Evolutionary conservation across 2,329 filamentous ascomycete species (phyloP), one percentile per base, ranked within the genome.

Genomic region (Microcyclospora pomicola): DNA sequence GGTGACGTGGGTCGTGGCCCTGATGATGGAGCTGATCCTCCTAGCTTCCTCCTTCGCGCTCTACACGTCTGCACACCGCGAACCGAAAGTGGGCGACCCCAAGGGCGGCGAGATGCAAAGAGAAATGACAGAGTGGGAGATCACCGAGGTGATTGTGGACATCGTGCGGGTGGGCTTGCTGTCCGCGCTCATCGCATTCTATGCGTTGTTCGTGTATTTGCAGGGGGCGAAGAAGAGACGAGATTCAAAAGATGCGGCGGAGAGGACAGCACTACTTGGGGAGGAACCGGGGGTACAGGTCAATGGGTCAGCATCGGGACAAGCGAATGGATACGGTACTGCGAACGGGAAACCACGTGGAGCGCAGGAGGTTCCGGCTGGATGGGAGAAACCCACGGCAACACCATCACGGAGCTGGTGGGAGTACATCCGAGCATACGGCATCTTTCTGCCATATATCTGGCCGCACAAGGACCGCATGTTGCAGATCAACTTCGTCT

Each of bases 391-490:
- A 49, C 87, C 87, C 2, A 80, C 81, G 29, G 88, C 84, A 46
- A 73, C 85, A 7, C 87, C 85, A 2, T 82, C 82, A 49, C 85
- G 82, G 49, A 91, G 79, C 37, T 98, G 91, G 91, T 93, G 82
- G 77, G 87, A 96, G 56, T 98, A 98, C 59, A 67, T 95, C 43
- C 78, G 80, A 46, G 86, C 88, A 33, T 98, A 96, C 60, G 82
- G 80, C 10, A 69, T 95, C 36, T 94, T 98, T 62, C 92, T 96
- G 58, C 88, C 87, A 0, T 98, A 96, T 56, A 74, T 96, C 41
- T 98, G 91, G 91, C 91, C 91, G 1, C 81, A 78, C 52, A 88
- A 88, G 54, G 78, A 84, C 36, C 64, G 69, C 29, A 72, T 68
- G 46, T 68, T 98, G 39, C 80, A 95, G 63, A 47, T 85, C 15